phyloP scores from a whole-genome alignment of 805 yeast species.

The Saccharomycopsis amapae region DNA sequence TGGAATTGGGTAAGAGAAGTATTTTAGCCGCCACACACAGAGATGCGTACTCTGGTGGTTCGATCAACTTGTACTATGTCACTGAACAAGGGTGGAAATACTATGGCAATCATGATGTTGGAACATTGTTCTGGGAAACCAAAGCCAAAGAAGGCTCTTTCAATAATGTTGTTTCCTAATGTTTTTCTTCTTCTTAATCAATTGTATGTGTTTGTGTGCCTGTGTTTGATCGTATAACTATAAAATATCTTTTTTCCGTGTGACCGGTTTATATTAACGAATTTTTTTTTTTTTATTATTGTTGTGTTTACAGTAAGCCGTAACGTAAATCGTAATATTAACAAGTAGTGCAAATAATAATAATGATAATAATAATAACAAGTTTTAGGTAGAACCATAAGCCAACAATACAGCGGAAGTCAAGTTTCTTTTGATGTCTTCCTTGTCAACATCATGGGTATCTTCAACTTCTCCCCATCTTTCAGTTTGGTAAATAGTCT shows the following conservation, averaged over 20 bases:
- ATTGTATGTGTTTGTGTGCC: too few relatives aligned
- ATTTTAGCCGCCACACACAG: conserved; percentile 97
- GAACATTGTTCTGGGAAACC: conserved; percentile 83
- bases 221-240: neutral
- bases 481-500: conserved; percentile 74
- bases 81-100: conserved; percentile 91
- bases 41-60: conserved; percentile 98
- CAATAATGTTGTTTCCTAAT: conserved; percentile 58
- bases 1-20: conserved; percentile 89
- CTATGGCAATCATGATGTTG: conserved; percentile 94
- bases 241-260: too few relatives aligned
- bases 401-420: conserved; percentile 68
- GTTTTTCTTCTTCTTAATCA: neutral
- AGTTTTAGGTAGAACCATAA: conserved; percentile 21
- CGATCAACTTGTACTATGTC: conserved; percentile 87
- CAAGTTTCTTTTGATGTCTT: conserved; percentile 75
- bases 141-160: conserved; percentile 85
- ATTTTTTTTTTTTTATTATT: too few relatives aligned
- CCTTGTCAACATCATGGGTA: conserved; percentile 95
- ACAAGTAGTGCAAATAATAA: too few relatives aligned
- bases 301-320: too few relatives aligned
- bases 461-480: conserved; percentile 99
- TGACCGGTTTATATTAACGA: neutral
- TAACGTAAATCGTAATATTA: too few relatives aligned
- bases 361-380: too few relatives aligned